Evolutionary conservation across 2,329 filamentous ascomycete genomes (phyloP), one percentile per base, ranked within the genome.

Genomic region (Colletotrichum navitas): DNA sequence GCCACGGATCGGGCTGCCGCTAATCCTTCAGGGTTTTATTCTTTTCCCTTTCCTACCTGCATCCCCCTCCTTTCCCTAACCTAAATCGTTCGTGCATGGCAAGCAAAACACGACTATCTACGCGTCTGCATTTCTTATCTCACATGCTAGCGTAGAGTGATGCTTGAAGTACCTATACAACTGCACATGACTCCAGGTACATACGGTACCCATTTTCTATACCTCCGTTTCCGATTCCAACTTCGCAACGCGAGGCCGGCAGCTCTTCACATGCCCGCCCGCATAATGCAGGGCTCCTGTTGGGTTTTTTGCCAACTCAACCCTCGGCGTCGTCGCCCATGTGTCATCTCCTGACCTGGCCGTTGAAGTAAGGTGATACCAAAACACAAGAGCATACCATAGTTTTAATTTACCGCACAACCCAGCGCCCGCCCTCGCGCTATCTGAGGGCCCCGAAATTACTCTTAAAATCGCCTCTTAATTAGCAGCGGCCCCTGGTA

Each of bases 401-500:
- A 21, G 2, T 43, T 45, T 49, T 21, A 70, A 70, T 70, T 55
- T 70, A 49, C 63, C 56, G 49, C 55, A 58, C 43, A 45, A 10
- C n/a, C 54, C 34, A 52, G 36, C 55, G 49, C 41, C 56, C 43
- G 26, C 56, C 55, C 56, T 56, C 68, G 24, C 67, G 10, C 10
- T 10, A 36, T 36, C 34, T 36, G 34, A 36, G 34, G 36, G 24
- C 47, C 56, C 68, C 56, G 54, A 71, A 58, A 49, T 61, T 56
- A 43, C 67, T 55, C 59, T 66, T 56, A 61, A 49, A 51, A 51
- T 56, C 34, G 64, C 55, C 32, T 71, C 34, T 41, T 45, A 51
- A 59, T 58, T 59, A 58, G 43, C 52, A 63, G 41, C 47, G 32
- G 59, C 52, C 59, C 65, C 68, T 68, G 58, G 65, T 54, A 68